These are phyloP conservation scores for Fraxinus greggii DNA, from an alignment of 305 asterid species.

Conservation along the genomic window DNA sequence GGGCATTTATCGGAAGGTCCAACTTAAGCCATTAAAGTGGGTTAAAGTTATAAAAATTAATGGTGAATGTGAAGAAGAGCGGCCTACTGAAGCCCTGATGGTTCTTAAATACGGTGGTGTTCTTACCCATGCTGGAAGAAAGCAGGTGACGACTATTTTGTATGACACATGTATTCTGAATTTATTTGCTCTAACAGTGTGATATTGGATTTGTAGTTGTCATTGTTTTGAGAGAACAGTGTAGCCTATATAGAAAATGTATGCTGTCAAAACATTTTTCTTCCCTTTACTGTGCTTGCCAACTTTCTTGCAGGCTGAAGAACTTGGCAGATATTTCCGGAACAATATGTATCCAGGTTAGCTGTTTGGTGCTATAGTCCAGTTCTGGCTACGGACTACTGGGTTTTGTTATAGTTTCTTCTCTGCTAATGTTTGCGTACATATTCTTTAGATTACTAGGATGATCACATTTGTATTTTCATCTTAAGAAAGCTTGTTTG, in stretches of 20 bases:
- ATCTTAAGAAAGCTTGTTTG: neutral
- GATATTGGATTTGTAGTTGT: neutral
- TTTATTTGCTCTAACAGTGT: conserved; percentile 12
- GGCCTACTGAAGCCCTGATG: conserved; percentile 94
- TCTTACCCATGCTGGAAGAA: conserved; percentile 97
- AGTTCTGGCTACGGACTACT: conserved; percentile 9
- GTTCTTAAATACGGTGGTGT: conserved; percentile 98
- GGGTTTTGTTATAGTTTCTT: conserved; percentile 14
- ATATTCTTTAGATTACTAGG: conserved; percentile 8
- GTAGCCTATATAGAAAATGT: conserved; percentile 10
- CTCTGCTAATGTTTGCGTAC: conserved; percentile 18
- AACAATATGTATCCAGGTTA: conserved; percentile 98
- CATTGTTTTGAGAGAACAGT: conserved; percentile 11
- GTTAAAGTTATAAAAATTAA: conserved; percentile 62
- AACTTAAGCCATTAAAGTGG: conserved; percentile 93
- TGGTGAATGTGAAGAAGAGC: conserved; percentile 93
- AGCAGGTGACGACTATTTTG: conserved; percentile 58
- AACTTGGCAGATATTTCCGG: conserved; percentile 89
- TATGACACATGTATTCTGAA: conserved; percentile 21
- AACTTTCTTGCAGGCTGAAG: conserved; percentile 80
- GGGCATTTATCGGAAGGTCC: conserved; percentile 96
- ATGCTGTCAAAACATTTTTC: conserved; percentile 2
- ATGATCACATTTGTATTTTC: neutral
- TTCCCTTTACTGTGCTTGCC: conserved; percentile 1
- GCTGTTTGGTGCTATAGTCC: conserved; percentile 13